Evolutionary conservation across 2,329 filamentous ascomycete genomes (phyloP), one percentile per base, ranked within the genome.

Genomic region (Chaetomiaceae sp.): DNA sequence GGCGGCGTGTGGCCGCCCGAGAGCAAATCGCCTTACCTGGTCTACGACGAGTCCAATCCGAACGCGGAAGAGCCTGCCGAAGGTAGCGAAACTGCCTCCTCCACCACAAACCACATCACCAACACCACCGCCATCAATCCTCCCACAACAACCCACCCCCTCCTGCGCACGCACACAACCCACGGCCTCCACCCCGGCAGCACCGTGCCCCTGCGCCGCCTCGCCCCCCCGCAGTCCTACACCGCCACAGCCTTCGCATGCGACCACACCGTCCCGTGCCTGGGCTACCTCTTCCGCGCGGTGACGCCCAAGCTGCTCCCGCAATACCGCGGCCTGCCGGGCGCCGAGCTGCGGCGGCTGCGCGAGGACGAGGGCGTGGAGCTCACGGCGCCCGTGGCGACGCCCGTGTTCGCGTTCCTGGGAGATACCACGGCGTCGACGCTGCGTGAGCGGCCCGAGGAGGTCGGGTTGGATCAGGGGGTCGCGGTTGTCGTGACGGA

Each of bases 401-500:
- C 58, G 6, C 66, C 69, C 30, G 62, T 74, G 1, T 72, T 74
- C 38, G 71, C 71, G 10, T 75, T 74, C 42, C 57, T 74, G 4
- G 72, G 72, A 6, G 72, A 74, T 54, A 71, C 69, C 1, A 73
- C 71, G 2, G 62, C 68, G 4, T 55, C 58, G 14, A 66, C 65
- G 4, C 60, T 74, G 7, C 65, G 64, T 10, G 56, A 57, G 0
- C 68, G 59, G 42, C 69, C 69, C 0, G 51, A 56, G 19, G 9
- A 5, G 6, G 22, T 24, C 22, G 73, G 71, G 69, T 48, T 74
- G 22, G 32, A 48, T 2, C 54, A 58, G 1, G 68, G 61, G 0
- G 64, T 73, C 12, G 62, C 65, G 6, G 69, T 74, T 5, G 70
- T 74, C 42, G 69, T 75, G 30, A 73, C 70, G 0, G 72, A 75